Evolutionary conservation across 2,329 filamentous ascomycete genomes (phyloP), one percentile per base, ranked within the genome.

Genomic region (Chrysosporium queenslandicum): DNA sequence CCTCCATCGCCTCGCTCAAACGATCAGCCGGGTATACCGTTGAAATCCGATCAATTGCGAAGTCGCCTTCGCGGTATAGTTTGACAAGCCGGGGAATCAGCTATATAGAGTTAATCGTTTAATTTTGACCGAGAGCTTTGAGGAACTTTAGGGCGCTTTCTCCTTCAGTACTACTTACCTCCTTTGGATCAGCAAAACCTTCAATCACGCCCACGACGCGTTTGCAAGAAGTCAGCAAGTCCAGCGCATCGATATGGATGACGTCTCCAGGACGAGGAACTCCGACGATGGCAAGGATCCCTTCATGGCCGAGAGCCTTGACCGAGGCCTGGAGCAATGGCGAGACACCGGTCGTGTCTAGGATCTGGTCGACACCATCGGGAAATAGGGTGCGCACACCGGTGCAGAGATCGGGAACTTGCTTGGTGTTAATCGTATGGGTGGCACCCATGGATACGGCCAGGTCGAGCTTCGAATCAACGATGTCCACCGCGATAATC

Each of bases 111-210:
- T n/a, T n/a, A n/a, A n/a, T n/a, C n/a, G n/a, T n/a, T n/a, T n/a
- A n/a, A n/a, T n/a, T n/a, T n/a, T n/a, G n/a, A n/a, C n/a, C n/a
- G n/a, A n/a, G n/a, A n/a, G n/a, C n/a, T n/a, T n/a, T n/a, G n/a
- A n/a, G n/a, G n/a, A n/a, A n/a, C n/a, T n/a, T n/a, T n/a, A n/a
- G n/a, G n/a, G n/a, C n/a, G n/a, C n/a, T n/a, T n/a, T n/a, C n/a
- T n/a, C n/a, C n/a, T n/a, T n/a, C n/a, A n/a, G n/a, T n/a, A n/a
- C n/a, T n/a, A n/a, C 18, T 23, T 34, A 46, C 30, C 45, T 47
- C 45, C 14, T 47, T 47, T n/a, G 45, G 32, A 11, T 47, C 45
- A 2, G 45, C 45, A 39, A 47, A 47, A 23, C 45, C 45, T 39
- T 47, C 45, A 39, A 47, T 39, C 30, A 47, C 45, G 20, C 45